phyloP scores from a whole-genome alignment of 2,329 filamentous ascomycete species.

The Cryphonectria radicalis region DNA sequence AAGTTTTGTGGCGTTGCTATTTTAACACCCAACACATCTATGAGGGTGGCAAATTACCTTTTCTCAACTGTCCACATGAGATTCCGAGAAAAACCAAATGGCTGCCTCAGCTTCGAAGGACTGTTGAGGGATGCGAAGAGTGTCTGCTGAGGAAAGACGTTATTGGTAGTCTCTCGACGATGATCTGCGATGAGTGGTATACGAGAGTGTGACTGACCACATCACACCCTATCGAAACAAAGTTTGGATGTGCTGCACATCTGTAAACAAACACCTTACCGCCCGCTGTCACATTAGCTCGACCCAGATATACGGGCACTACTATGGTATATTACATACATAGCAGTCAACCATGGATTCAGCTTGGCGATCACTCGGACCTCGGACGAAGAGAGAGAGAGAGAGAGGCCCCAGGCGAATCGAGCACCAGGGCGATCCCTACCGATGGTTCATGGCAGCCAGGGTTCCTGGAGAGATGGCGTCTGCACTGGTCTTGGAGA shows the following conservation, averaged over 20 bases:
- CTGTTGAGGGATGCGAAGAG: background rate
- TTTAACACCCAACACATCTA: background rate
- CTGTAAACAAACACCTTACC: background rate
- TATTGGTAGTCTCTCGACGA: background rate
- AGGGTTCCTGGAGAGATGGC: background rate
- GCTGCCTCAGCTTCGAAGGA: background rate
- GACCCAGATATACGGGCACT: background rate
- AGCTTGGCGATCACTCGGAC: constrained; percentile 4
- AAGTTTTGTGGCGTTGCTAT: background rate
- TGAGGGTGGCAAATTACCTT: background rate
- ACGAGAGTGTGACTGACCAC: background rate
- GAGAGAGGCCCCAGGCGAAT: background rate
- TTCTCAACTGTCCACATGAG: background rate
- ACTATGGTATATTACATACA: background rate
- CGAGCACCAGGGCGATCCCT: background rate
- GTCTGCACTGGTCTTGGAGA: background rate
- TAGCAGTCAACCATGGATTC: background rate
- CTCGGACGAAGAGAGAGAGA: background rate
- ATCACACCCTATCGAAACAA: background rate
- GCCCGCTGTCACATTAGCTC: background rate
- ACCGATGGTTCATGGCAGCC: background rate
- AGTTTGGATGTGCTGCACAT: background rate
- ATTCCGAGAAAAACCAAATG: background rate
- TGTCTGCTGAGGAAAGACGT: background rate
- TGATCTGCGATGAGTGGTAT: background rate